Evolutionary conservation across 164 flowering plant genomes (phyloP).

Genomic region (Warburgia ugandensis): DNA sequence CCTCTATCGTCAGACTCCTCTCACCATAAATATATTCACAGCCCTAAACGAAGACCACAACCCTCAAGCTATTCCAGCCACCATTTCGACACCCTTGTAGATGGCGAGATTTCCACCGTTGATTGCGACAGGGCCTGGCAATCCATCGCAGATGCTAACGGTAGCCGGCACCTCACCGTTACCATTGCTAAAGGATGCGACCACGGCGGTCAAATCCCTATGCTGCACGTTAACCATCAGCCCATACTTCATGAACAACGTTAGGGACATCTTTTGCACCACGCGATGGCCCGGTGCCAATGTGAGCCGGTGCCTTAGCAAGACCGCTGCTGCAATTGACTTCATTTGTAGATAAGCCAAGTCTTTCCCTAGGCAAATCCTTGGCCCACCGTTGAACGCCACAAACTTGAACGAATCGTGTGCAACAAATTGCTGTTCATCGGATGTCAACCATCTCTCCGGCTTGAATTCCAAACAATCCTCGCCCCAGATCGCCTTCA

Average conservation of each 20-base stretch:
- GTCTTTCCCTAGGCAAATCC: constrained; percentile 82
- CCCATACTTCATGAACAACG: constrained; percentile 89
- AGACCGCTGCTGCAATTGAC: constrained; percentile 71
- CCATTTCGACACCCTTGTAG: no score
- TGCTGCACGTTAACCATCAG: constrained; percentile 53
- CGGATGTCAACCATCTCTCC: constrained; percentile 49
- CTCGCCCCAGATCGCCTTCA: constrained; percentile 52
- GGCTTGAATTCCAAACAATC: constrained; percentile 53
- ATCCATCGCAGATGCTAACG: no score
- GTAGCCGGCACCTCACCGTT: no score
- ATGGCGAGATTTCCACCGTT: no score
- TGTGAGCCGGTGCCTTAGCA: constrained; percentile 67
- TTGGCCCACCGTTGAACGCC: constrained; percentile 86
- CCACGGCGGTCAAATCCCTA: constrained; percentile 36
- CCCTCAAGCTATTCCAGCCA: no score
- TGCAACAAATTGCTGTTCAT: constrained; percentile 23
- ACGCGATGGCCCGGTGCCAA: constrained; percentile 60
- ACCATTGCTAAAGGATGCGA: constrained; percentile 2
- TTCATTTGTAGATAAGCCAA: constrained; percentile 92
- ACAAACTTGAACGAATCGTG: constrained; percentile 49
- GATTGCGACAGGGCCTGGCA: no score
- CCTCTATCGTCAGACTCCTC: no score
- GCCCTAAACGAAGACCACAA: no score
- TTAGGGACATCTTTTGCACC: constrained; percentile 90
- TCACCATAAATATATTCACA: no score